These are phyloP conservation scores for Penicillium thymicola DNA, from an alignment of 2,329 filamentous ascomycete species.

Conservation along the genomic window DNA sequence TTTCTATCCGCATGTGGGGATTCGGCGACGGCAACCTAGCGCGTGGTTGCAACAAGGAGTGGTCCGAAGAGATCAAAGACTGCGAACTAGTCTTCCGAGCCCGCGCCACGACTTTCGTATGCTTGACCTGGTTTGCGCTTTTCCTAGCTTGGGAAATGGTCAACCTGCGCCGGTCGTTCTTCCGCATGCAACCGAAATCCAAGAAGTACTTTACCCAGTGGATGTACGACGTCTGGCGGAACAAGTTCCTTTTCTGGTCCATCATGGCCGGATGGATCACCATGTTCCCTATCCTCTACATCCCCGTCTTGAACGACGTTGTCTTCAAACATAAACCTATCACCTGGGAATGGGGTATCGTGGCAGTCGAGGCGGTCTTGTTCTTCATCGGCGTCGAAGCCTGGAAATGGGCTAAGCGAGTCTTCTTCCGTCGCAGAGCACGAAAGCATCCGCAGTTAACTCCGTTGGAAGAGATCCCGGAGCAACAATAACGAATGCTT, in stretches of 20 bases:
- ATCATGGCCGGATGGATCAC: conserved; percentile 53
- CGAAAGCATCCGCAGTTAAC: not conserved
- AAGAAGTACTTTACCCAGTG: conserved; percentile 62
- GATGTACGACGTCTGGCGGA: conserved; percentile 64
- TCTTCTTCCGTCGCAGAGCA: too few species aligned
- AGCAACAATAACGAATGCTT: conserved; percentile 18
- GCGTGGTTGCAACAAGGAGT: conserved; percentile 56
- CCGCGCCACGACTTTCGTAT: conserved; percentile 67
- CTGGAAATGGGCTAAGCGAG: too few species aligned
- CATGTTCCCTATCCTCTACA: conserved; percentile 60
- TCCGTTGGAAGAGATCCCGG: too few species aligned
- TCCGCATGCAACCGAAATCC: conserved; percentile 60
- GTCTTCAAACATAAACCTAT: conserved; percentile 42
- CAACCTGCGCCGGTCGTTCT: conserved; percentile 66
- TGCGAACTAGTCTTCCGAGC: conserved; percentile 66
- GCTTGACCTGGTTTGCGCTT: conserved; percentile 71
- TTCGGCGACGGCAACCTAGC: conserved; percentile 57
- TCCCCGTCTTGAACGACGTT: conserved; percentile 60
- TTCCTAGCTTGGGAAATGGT: conserved; percentile 75
- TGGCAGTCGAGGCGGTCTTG: too few species aligned
- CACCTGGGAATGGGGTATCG: too few species aligned
- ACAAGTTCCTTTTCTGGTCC: conserved; percentile 68
- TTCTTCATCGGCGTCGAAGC: too few species aligned
- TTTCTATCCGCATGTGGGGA: conserved; percentile 60
- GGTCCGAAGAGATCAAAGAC: conserved; percentile 36